Evolutionary conservation across 495 filamentous ascomycete genomes (phyloP).

Genomic region (Penicillium macrosclerotiorum): DNA sequence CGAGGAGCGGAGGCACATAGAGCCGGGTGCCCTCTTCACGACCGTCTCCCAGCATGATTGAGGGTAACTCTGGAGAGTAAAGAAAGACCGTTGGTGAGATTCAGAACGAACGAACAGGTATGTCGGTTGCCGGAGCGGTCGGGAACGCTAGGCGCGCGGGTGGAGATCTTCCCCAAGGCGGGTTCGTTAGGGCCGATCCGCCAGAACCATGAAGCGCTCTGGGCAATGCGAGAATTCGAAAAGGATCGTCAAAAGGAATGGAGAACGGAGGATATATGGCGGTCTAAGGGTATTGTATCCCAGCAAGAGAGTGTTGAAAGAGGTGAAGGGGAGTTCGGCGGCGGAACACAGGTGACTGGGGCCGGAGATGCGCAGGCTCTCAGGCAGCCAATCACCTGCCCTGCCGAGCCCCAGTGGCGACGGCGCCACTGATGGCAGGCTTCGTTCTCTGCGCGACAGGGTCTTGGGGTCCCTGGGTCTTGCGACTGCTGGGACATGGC

Average conservation of each 20-base stretch:
- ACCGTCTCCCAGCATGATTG: slow-evolving; percentile 37
- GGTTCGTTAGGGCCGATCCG: slow-evolving; percentile 17
- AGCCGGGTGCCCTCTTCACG: slow-evolving; percentile 33
- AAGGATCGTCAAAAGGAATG: slow-evolving; percentile 3
- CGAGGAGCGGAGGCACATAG: slow-evolving; percentile 35
- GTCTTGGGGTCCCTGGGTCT: no score
- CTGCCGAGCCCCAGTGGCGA: slow-evolving; percentile 10
- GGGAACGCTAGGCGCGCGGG: slow-evolving; percentile 19
- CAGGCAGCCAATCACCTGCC: slow-evolving; percentile 16
- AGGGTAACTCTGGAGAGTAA: slow-evolving; percentile 1
- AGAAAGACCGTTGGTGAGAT: slow-evolving; percentile 3
- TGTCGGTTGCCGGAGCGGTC: slow-evolving; percentile 23
- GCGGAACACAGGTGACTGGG: no score
- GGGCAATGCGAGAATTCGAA: neutral
- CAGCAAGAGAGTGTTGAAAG: slow-evolving; percentile 8
- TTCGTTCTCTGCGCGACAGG: no score
- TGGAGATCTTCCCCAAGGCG: slow-evolving; percentile 18
- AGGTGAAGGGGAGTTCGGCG: no score
- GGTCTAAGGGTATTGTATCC: slow-evolving; percentile 6
- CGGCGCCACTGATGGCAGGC: no score
- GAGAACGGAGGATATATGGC: slow-evolving; percentile 5
- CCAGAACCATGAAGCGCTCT: slow-evolving; percentile 8
- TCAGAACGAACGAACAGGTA: slow-evolving; percentile 20
- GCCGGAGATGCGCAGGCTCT: slow-evolving; percentile 8
- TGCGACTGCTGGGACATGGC: no score